phyloP scores from a whole-genome alignment of 768 basidiomycete genomes.

The Candolleomyces efflorescens region DNA sequence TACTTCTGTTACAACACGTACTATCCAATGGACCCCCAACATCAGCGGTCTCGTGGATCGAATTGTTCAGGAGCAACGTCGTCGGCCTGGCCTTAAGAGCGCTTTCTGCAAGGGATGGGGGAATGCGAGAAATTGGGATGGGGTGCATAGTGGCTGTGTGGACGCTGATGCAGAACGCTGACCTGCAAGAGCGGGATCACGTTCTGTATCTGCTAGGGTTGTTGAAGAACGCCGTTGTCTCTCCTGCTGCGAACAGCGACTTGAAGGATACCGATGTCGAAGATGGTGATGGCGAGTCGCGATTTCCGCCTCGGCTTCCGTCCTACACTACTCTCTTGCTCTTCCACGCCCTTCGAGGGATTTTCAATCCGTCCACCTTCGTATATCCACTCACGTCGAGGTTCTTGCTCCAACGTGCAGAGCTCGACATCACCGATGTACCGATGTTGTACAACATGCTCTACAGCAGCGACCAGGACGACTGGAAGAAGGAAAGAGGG shows the following conservation, averaged over 20 bases:
- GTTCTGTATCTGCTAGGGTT: conserved; percentile 65
- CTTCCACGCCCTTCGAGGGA: conserved; percentile 71
- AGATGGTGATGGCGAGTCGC: conserved; percentile 13
- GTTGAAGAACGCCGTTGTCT: conserved; percentile 51
- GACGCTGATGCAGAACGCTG: conserved; percentile 52
- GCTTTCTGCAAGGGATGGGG: conserved; percentile 60
- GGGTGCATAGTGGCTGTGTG: conserved; percentile 60
- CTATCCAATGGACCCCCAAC: conserved; percentile 55
- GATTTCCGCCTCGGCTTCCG: conserved; percentile 55
- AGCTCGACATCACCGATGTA: conserved; percentile 76
- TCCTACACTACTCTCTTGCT: conserved; percentile 79
- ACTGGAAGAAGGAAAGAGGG: conserved; percentile 82
- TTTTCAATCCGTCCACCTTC: conserved; percentile 86
- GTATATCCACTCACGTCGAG: conserved; percentile 83
- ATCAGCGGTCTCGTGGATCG: conserved; percentile 76
- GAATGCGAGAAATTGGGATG: conserved; percentile 56
- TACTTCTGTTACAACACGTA: conserved; percentile 62
- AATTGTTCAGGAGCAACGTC: conserved; percentile 78
- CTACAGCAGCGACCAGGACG: conserved; percentile 72
- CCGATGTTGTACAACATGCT: conserved; percentile 90
- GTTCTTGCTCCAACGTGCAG: conserved; percentile 87
- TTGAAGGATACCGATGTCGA: not conserved
- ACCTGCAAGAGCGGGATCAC: conserved; percentile 77
- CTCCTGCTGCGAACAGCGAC: conserved; percentile 26
- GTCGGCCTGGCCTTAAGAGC: conserved; percentile 69